Conservation (phyloP, 192 early-diverging fungal species). For the Linnemannia exigua region DNA sequence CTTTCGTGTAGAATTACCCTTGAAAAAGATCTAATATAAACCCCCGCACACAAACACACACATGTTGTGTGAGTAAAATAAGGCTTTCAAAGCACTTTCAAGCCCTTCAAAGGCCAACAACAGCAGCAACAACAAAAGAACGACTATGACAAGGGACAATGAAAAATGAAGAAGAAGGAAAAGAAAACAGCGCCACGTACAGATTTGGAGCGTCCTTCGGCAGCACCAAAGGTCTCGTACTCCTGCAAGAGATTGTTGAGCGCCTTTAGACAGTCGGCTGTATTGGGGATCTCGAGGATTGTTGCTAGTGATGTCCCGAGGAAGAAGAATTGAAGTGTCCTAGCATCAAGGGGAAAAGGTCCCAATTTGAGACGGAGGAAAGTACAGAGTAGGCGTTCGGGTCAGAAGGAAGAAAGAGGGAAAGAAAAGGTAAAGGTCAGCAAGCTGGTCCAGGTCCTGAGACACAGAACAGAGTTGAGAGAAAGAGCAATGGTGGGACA, state of each 20-base stretch:
- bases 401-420: neutral
- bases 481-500: neutral
- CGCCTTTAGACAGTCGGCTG: slow-evolving; percentile 26
- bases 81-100: too few species aligned
- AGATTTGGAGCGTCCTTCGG: slow-evolving; percentile 32
- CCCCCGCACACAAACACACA: too few species aligned
- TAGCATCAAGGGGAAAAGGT: neutral
- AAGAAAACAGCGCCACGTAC: slow-evolving; percentile 5
- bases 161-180: neutral
- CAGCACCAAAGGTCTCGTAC: slow-evolving; percentile 20
- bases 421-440: neutral
- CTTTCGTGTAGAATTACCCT: neutral
- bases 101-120: neutral
- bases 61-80: too few species aligned
- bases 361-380: neutral
- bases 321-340: slow-evolving; percentile 30
- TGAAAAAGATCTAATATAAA: slow-evolving; percentile 20
- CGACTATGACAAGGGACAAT: neutral
- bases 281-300: slow-evolving; percentile 40
- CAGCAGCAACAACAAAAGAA: neutral
- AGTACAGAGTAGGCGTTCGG: neutral
- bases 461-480: neutral
- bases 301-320: slow-evolving; percentile 40
- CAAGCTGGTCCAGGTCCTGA: neutral
- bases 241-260: slow-evolving; percentile 26